Evolutionary conservation across 2,329 filamentous ascomycete species (phyloP).

Genomic region (Ilyonectria robusta): DNA sequence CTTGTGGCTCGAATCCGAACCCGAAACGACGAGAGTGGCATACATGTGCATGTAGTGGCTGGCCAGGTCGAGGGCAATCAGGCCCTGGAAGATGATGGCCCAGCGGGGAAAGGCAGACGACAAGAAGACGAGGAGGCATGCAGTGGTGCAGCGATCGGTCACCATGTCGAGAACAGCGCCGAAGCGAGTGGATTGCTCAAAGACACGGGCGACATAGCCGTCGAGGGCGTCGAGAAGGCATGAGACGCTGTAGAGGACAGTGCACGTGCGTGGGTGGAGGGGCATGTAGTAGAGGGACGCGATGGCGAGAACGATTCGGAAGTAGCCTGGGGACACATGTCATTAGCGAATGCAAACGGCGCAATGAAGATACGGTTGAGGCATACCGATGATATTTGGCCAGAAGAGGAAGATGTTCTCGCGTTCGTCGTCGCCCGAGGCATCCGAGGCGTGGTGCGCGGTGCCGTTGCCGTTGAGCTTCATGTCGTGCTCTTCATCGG

Average conservation of each 20-base stretch:
- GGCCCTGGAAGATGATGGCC: conserved; percentile 92
- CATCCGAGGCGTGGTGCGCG: conserved; percentile 52
- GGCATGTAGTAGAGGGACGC: conserved; percentile 99
- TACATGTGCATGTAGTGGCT: conserved; percentile 99
- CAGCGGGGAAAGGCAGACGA: conserved; percentile 95
- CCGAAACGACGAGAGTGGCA: conserved; percentile 90
- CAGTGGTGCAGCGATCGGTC: conserved; percentile 96
- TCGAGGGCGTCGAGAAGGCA: conserved; percentile 96
- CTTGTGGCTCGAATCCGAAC: conserved; percentile 88
- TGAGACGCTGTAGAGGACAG: conserved; percentile 90
- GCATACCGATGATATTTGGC: conserved; percentile 84
- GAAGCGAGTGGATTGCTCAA: conserved; percentile 93
- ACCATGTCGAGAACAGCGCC: conserved; percentile 99
- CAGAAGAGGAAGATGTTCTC: conserved; percentile 89
- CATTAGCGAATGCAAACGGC: conserved; percentile 31
- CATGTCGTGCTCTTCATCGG: conserved; percentile 48
- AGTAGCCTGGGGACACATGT: conserved; percentile 71
- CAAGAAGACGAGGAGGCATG: conserved; percentile 94
- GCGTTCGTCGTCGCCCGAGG: conserved; percentile 55
- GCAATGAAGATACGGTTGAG: conserved; percentile 4
- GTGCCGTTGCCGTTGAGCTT: conserved; percentile 63
- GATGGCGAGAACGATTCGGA: conserved; percentile 83
- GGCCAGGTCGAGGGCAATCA: conserved; percentile 93
- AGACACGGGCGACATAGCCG: conserved; percentile 85
- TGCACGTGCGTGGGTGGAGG: conserved; percentile 95